Base-by-base conservation (phyloP, 805 yeast genomes). In the Saccharomycopsis fermentans region DNA sequence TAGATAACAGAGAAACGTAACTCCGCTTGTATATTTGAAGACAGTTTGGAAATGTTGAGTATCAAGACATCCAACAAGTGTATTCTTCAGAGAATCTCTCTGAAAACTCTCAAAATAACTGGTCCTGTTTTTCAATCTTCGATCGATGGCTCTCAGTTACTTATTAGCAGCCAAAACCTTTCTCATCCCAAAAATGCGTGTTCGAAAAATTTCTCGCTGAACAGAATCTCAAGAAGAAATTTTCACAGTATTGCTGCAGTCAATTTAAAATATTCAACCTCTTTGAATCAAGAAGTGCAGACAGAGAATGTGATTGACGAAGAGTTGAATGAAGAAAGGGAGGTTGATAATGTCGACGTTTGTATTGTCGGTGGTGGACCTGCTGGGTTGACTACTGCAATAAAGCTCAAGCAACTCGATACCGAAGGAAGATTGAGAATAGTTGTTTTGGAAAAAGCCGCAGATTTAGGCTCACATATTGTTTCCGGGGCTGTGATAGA, bases 351-450 rank as follows among this genome's bases (percentile, higher is more conserved):
- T 35, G 97, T 89, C 14, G 99, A 94, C 70, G 96, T 94, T 24
- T 87, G 96, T 66, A 90, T 94, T 55, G 96, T 94, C 1, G 99
- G 99, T 50, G 98, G 96, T 37, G 99, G 99, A 0, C 98, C 98
- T 6, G 95, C 98, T 1, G 99, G 99, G 2, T 74, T 94, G 55
- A 91, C 97, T 1, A 86, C 99, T 1, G 98, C 98, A 12, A 94
- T 94, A 62, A 79, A 81, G 64, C 75, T 90, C 61, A 94, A 94
- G 70, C 97, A 91, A 69, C 73, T 92, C 37, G 97, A 91, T 67
- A 84, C 80, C 62, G 73, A 73, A 26, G 86, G 88, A 21, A 86
- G 83, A 55, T 72, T 90, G 55, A 77, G 99, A 61, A 96, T 94
- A 37, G 86, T 94, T 9, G 90, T 94, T 1, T 74, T 94, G 43